Evolutionary conservation across 208 protist species (phyloP).

Genomic region (Crithidia mellificae): DNA sequence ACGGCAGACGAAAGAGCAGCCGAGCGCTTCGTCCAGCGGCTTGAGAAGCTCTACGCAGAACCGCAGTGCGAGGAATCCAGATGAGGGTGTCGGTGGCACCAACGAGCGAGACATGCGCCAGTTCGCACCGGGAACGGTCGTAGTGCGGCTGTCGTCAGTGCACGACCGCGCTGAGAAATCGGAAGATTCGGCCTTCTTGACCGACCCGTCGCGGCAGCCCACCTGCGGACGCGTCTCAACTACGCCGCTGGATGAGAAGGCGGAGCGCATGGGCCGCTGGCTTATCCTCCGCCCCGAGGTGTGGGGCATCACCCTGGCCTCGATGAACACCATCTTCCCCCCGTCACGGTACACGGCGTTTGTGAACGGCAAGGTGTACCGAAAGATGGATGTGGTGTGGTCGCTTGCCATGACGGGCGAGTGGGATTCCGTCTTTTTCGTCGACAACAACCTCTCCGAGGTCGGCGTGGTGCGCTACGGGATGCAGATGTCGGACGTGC

Average conservation of each 20-base stretch:
- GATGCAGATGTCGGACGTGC: slow-evolving; percentile 54
- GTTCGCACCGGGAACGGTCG: slow-evolving; percentile 36
- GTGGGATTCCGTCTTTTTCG: slow-evolving; percentile 86
- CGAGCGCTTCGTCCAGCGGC: neutral
- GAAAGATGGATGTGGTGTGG: slow-evolving; percentile 86
- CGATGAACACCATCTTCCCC: slow-evolving; percentile 59
- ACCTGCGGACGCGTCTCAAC: slow-evolving; percentile 30
- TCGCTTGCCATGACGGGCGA: slow-evolving; percentile 68
- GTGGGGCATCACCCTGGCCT: slow-evolving; percentile 78
- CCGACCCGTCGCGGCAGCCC: slow-evolving; percentile 15
- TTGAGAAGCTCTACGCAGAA: neutral
- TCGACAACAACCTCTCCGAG: slow-evolving; percentile 88
- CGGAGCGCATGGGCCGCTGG: slow-evolving; percentile 56
- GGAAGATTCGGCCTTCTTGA: slow-evolving; percentile 45
- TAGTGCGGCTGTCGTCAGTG: slow-evolving; percentile 62
- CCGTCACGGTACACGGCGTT: slow-evolving; percentile 72
- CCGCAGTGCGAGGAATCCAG: neutral
- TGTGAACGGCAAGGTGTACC: slow-evolving; percentile 71
- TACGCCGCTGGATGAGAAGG: slow-evolving; percentile 29
- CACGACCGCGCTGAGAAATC: slow-evolving; percentile 37
- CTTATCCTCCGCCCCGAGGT: slow-evolving; percentile 70
- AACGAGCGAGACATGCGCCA: slow-evolving; percentile 25
- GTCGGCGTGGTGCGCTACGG: slow-evolving; percentile 69
- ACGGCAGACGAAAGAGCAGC: slow-evolving; percentile 31
- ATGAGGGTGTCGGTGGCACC: slow-evolving; percentile 2